Base-by-base conservation (phyloP, 169 alveolate species). In the Plasmodium gaboni region DNA sequence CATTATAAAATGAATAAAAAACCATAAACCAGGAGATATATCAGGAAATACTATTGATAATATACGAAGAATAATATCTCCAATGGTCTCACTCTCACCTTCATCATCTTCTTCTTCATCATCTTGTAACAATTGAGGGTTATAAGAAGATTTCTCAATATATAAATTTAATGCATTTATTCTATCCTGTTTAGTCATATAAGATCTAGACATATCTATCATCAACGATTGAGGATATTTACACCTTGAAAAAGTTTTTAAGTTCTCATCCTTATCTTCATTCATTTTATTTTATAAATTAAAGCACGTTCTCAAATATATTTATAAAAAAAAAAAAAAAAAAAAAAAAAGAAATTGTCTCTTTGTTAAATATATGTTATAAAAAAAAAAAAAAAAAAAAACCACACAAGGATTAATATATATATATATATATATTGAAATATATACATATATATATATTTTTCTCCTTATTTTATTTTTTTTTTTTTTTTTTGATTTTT, bases 41-140 rank as follows among this genome's bases (percentile, higher is more conserved):
- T 83, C 85, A 12, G 91, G 91, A 83, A 68, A 83, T 53, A 83
- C 68, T 19, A 69, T 83, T 1, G 91, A 59, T 8, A 83, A n/a
- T 44, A 69, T 70, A 32, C 73, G 22, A 2, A 83, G 28, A 15
- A 83, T 68, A 7, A 67, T 83, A 57, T 83, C 91, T n/a, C 91
- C 70, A 2, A 83, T 24, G 15, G 91, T 83, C 53, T 83, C 85
- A 42, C 65, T 70, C 50, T 83, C 91, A 15, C 69, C 70, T 38
- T 83, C 91, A 46, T 83, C 91, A 9, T 83, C 91, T n/a, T 83
- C 91, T 48, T 83, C 91, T 19, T 83, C 91, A 28, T 83, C 91
- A 12, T 83, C 91, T 83, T 67, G 86, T 22, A 70, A 22, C 42
- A 83, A 69, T n/a, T 83, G 91, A 7, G 91, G 74, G 44, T 83